Evolutionary conservation across 805 yeast genomes (phyloP), one percentile per base, ranked within the genome.

Genomic region (Saccharomycopsis fermentans): DNA sequence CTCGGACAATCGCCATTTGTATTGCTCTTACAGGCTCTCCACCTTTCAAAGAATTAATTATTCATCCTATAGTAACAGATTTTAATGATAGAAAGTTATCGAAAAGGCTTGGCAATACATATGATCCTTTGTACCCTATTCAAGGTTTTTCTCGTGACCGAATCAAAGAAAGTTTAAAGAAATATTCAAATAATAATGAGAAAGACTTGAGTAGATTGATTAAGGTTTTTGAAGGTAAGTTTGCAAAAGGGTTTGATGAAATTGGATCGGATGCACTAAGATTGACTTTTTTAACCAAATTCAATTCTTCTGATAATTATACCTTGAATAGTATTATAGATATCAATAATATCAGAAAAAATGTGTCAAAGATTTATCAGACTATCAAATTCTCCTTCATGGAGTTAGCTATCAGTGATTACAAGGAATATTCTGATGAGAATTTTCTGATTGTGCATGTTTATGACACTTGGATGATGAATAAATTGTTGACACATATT

Each of bases 61-160:
- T 97, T 74, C 99, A 94, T 73, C 90, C 98, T 17, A 82, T 94
- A 70, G 96, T 94, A 48, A 90, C 98, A 76, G 99, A 92, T 74
- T 96, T 98, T 57, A 98, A 94, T 74, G 98, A 98, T 65, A 86
- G 99, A 72, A 92, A 94, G 76, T 90, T 92, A 97, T 92, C 98
- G 62, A 92, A 92, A 76, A 89, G 96, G 58, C 78, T 92, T 65
- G 99, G 98, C 74, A 92, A 92, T 67, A 97, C 91, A 63, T 74
- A 92, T 68, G 98, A 92, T 75, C 98, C 98, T 63, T 79, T 87
- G 63, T 97, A 92, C 71, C 97, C 94, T 57, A 90, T 94, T 64
- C 68, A 78, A 56, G 99, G 99, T 78, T 88, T 87, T 61, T 75
- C 89, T 14, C 77, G 92, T 66, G 84, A 87, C 65, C 81, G 78